These are phyloP conservation scores for Colletotrichum paranaense DNA, from an alignment of 2,329 filamentous ascomycete species.

Conservation along the genomic window DNA sequence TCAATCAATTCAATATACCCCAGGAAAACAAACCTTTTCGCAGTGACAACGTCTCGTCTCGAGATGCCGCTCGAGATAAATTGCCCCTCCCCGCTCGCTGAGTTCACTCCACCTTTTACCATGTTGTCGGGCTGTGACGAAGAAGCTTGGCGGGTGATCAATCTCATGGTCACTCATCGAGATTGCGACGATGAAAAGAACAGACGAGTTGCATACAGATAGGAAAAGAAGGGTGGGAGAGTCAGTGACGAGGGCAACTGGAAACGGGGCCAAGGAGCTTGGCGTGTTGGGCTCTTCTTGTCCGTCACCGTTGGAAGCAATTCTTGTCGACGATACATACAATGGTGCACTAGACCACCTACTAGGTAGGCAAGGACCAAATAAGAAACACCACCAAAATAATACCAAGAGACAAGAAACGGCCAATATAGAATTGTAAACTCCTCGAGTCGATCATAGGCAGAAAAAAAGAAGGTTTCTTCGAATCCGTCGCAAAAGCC, in stretches of 20 bases:
- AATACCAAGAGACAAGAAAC: not conserved
- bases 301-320: not conserved
- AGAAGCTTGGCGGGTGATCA: not conserved
- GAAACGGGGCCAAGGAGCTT: constrained; percentile 2
- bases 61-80: constrained; percentile 31
- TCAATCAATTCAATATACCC: constrained; percentile 10
- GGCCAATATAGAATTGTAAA: not conserved
- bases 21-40: not conserved
- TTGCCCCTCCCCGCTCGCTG: not conserved
- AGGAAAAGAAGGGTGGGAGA: not conserved
- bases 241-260: not conserved
- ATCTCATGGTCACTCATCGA: no score
- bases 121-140: not conserved
- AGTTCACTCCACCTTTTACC: no score
- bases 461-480: constrained; percentile 5
- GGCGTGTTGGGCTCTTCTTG: not conserved
- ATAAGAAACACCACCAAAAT: not conserved
- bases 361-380: not conserved
- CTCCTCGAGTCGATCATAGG: not conserved
- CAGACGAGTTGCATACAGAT: no score
- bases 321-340: not conserved
- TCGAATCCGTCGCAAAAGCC: constrained; percentile 6
- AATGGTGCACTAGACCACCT: no score
- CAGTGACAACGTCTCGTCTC: not conserved
- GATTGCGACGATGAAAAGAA: no score